These are phyloP conservation scores for Mortierella sp. DNA, from an alignment of 371 early-diverging fungal genomes.

Conservation along the genomic window DNA sequence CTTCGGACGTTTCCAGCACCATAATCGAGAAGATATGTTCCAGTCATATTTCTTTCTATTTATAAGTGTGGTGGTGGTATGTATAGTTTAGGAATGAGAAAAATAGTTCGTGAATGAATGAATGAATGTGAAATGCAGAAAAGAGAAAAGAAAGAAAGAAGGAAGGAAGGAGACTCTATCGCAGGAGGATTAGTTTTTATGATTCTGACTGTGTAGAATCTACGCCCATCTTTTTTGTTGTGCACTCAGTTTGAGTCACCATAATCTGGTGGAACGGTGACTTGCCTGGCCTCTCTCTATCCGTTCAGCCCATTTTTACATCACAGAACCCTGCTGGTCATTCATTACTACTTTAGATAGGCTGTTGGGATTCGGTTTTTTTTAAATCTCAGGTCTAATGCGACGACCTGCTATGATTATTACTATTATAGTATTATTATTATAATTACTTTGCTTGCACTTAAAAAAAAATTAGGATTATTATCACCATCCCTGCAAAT, in stretches of 20 bases:
- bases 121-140: not conserved
- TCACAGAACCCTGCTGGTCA: not conserved
- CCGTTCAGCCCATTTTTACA: not conserved
- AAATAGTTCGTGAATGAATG: not conserved
- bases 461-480: not conserved
- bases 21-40: slow-evolving; percentile 92
- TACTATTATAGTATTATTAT: not conserved
- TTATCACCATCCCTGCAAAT: slow-evolving; percentile 37
- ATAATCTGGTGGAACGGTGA: not conserved
- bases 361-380: not conserved
- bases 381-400: not conserved
- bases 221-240: not conserved
- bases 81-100: not conserved
- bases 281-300: not conserved
- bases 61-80: not conserved
- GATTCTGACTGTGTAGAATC: not conserved
- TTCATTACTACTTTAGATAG: not conserved
- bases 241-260: slow-evolving; percentile 10
- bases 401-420: too few species aligned
- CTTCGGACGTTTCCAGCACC: slow-evolving; percentile 99
- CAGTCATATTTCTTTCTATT: slow-evolving; percentile 57
- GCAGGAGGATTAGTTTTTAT: not conserved
- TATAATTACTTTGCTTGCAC: not conserved
- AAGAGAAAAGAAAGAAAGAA: not conserved
- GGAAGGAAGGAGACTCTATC: not conserved